Percentiles rank a stretch among this genome's conserved stretches.
Conservation (phyloP, 441 rosid species). For the Gossypium lobatum region DNA sequence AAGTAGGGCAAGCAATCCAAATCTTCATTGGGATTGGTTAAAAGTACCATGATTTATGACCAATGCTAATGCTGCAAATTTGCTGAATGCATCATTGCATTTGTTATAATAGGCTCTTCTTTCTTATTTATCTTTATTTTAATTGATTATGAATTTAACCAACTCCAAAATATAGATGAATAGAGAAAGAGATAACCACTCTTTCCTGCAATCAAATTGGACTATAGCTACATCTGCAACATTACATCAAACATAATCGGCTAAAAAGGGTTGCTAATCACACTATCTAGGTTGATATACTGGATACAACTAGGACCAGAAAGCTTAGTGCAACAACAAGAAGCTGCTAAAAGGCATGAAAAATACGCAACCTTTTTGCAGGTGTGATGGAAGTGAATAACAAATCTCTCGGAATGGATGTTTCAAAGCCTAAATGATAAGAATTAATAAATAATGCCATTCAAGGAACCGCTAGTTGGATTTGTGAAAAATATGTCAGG, state of each 20-base stretch:
- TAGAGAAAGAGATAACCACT: constrained; percentile 8
- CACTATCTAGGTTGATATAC: not conserved
- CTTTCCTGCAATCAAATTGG: no score
- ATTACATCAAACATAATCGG: constrained; percentile 12
- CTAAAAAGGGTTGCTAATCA: not conserved
- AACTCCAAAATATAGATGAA: constrained; percentile 17
- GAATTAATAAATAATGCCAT: not conserved
- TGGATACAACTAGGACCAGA: not conserved
- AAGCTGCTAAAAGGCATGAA: constrained; percentile 24
- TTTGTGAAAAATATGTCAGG: constrained; percentile 16
- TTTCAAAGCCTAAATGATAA: not conserved
- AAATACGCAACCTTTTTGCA: constrained; percentile 41
- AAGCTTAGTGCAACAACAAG: constrained; percentile 14
- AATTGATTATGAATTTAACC: constrained; percentile 11
- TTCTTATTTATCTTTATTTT: no score
- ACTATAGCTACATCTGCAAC: not conserved
- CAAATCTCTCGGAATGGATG: not conserved
- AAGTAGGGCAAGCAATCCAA: not conserved
- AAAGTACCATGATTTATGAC: not conserved
- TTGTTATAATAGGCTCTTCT: not conserved
- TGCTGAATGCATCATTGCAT: constrained; percentile 2
- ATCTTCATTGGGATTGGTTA: not conserved
- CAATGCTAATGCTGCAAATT: constrained; percentile 15
- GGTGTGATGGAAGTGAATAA: not conserved
- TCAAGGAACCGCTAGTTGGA: not conserved